A percentile compares a stretch with the other conserved stretches of the same genome.
These are phyloP conservation scores for Chondrus crispus DNA, from an alignment of 23 red algal genomes.

Conservation along the genomic window DNA sequence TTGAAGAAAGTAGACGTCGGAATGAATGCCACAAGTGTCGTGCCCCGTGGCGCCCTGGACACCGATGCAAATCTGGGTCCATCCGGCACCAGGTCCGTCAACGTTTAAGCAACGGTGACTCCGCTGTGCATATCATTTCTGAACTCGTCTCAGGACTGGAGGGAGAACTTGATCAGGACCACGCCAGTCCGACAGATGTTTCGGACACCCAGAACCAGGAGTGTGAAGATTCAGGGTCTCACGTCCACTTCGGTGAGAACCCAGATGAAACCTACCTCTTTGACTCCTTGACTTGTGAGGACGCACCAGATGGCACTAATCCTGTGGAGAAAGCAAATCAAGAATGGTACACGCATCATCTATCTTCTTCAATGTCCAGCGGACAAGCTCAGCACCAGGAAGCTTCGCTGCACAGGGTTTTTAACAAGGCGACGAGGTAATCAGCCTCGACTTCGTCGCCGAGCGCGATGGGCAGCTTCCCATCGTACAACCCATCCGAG, in stretches of 20 bases:
- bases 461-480: neutral
- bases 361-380: neutral
- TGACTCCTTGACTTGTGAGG: neutral
- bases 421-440: neutral
- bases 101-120: neutral
- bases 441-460: constrained; percentile 6
- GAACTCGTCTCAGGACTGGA: neutral
- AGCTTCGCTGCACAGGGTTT: no score
- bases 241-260: no score
- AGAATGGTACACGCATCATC: neutral
- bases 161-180: constrained; percentile 23
- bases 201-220: no score
- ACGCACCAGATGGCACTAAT: neutral
- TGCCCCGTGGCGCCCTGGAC: constrained; percentile 7
- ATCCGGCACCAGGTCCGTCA: neutral
- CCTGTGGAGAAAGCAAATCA: neutral
- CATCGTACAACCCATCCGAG: neutral
- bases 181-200: no score
- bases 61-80: neutral
- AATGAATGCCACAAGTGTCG: constrained; percentile 20
- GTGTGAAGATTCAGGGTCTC: no score
- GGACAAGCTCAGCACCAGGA: no score
- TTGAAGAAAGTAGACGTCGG: constrained; percentile 24
- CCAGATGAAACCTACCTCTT: neutral
- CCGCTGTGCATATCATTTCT: constrained; percentile 8